Evolutionary conservation across 495 filamentous ascomycete genomes (phyloP), one percentile per base, ranked within the genome.

Genomic region (Tuber microsphaerosporum): DNA sequence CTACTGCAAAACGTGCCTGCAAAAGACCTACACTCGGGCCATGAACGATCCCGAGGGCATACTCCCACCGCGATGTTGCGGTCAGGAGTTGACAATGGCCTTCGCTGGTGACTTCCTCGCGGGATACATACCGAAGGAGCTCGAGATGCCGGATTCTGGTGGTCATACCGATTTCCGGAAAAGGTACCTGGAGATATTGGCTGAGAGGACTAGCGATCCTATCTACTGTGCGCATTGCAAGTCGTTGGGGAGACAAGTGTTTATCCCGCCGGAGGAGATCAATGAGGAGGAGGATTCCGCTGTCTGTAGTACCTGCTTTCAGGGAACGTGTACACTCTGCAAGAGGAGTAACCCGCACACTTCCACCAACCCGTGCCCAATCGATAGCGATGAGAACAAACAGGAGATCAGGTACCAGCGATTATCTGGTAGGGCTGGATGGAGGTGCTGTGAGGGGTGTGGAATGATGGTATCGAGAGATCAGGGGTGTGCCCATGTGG

Each of bases 381-480:
- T 79, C 43, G 9, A 14, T 17, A 48, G 26, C 1, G 77, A 79
- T 41, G 76, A 71, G 8, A 77, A 65, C 51, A 79, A 45, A 5
- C 44, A 79, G 69, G 77, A 79, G 44, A 79, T 79, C 22, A 72
- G 77, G 42, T 79, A 79, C 71, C 56, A 22, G 61, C 69, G 77
- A 31, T 41, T 79, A 42, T 75, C 76, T 2, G 76, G 77, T 5
- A 79, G 70, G 73, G 75, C 48, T 48, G 77, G 77, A 39, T 79
- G 77, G 77, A 79, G 45, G 61, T 75, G 76, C 31, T 79, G 77
- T n/a, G 77, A 75, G 16, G 56, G 73, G 44, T 79, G 77, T 48
- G 77, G 77, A 39, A 79, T 79, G 77, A 79, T 79, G 77, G 72
- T 79, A 42, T 78, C 76, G 73, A 79, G 77, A 26, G 77, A 79